Conservation (phyloP, 78 protist genomes). For the Dictyostelium brefeldianum region DNA sequence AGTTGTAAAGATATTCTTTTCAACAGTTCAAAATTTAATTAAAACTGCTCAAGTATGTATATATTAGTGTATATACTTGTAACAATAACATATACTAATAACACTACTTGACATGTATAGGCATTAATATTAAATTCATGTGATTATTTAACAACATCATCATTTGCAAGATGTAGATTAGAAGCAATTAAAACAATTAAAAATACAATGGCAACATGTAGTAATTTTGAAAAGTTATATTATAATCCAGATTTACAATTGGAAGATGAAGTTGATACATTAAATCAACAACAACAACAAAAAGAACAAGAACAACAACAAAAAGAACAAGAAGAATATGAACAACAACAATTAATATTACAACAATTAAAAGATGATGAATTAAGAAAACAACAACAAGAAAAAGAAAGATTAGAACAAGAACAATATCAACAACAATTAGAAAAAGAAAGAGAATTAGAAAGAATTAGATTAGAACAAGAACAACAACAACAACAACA, state of each 20-base stretch:
- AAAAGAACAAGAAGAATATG: neutral
- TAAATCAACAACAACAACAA: neutral
- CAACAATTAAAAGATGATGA: neutral
- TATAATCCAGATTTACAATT: slow-evolving; percentile 48
- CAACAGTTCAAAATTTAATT: slow-evolving; percentile 25
- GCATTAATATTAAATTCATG: slow-evolving; percentile 70
- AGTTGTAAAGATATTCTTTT: slow-evolving; percentile 27
- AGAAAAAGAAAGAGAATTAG: neutral
- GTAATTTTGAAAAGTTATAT: slow-evolving; percentile 22
- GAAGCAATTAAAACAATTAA: slow-evolving; percentile 33
- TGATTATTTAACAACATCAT: slow-evolving; percentile 37
- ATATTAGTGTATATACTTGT: neutral
- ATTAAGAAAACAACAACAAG: slow-evolving; percentile 10
- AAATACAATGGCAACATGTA: slow-evolving; percentile 14
- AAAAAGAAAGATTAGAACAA: neutral
- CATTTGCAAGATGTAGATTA: slow-evolving; percentile 9
- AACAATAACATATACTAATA: no score
- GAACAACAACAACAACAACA: slow-evolving; percentile 28
- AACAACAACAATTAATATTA: neutral
- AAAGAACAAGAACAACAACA: slow-evolving; percentile 13
- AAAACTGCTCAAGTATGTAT: slow-evolving; percentile 45
- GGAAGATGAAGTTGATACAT: slow-evolving; percentile 16
- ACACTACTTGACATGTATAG: neutral
- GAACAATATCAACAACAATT: neutral
- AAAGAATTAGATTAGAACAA: neutral